These are phyloP conservation scores for Cladophialophora yegresii DNA, from an alignment of 2,329 filamentous ascomycete genomes.

Conservation along the genomic window DNA sequence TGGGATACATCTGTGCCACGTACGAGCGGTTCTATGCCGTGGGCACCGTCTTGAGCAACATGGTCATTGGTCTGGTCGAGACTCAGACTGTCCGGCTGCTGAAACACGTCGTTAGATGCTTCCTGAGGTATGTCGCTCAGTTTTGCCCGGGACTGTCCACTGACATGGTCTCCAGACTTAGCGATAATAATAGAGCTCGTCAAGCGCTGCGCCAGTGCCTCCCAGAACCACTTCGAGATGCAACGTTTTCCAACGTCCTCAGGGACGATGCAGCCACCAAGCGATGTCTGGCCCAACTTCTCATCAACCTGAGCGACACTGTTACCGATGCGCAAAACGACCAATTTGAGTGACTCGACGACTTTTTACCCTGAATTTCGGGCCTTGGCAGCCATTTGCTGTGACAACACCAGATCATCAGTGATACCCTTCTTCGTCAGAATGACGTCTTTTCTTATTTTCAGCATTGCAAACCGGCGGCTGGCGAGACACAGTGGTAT, in stretches of 20 bases:
- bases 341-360: constrained; percentile 34
- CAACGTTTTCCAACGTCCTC: constrained; percentile 93
- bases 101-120: constrained; percentile 97
- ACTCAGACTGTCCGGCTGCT: constrained; percentile 93
- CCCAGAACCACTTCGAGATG: constrained; percentile 96
- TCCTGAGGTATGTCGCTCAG: constrained; percentile 70
- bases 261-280: constrained; percentile 97
- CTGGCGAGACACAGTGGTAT: constrained; percentile 25
- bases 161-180: constrained; percentile 62
- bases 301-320: constrained; percentile 94
- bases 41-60: constrained; percentile 94
- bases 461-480: constrained; percentile 31
- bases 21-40: constrained; percentile 99
- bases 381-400: constrained; percentile 22
- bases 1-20: constrained; percentile 98
- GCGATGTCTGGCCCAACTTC: constrained; percentile 91
- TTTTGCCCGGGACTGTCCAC: not conserved
- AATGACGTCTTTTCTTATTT: constrained; percentile 27
- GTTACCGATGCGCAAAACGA: constrained; percentile 57
- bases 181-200: constrained; percentile 91
- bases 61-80: constrained; percentile 96
- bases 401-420: constrained; percentile 23
- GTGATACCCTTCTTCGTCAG: constrained; percentile 27
- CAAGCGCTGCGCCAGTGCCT: constrained; percentile 95
- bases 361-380: constrained; percentile 7